Base-by-base conservation (phyloP, 2,329 filamentous ascomycete species). In the Fusarium armeniacum region DNA sequence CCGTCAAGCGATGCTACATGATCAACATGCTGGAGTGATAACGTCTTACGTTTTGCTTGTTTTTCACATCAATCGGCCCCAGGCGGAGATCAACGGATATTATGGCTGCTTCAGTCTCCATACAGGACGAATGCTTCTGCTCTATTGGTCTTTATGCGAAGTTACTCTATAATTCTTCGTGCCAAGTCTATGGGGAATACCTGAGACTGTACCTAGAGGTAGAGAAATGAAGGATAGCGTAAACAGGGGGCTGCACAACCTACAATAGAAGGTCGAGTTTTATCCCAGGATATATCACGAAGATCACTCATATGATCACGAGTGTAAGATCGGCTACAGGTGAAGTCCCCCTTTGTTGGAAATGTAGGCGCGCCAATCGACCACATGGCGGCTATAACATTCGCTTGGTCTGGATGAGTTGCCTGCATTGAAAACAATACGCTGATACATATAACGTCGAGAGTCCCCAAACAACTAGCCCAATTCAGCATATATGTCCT, bases 191-290 rank as follows among this genome's bases (percentile, higher is more conserved):
- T 33, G 26, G 41, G 36, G 12, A 18, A 22, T 58, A 44, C 40
- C 41, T 49, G 49, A 60, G 43, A 54, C 54, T 15, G 44, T 52
- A 33, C 32, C 43, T 11, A 49, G 53, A 30, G 24, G 13, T 22
- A 11, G n/a, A 40, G 57, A 43, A 35, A 65, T 54, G 43, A 53
- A 44, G 49, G 49, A 41, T 38, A 35, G 33, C n/a, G 18, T 49
- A 45, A 11, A 28, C 46, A 58, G 46, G 47, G 44, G 20, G 26
- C 35, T 44, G 11, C 26, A 47, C 13, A 30, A 45, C 32, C 26
- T 46, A 32, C 65, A 55, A 28, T 22, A 45, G 44, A 32, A 69
- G 50, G 50, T 36, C 28, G 26, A 13, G 15, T n/a, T 32, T 20
- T 16, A 51, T 32, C 45, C 46, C 12, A n/a, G 30, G 11, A 30